Evolutionary conservation across 2,329 filamentous ascomycete genomes (phyloP).

Genomic region (Aspergillus aculeatinus): DNA sequence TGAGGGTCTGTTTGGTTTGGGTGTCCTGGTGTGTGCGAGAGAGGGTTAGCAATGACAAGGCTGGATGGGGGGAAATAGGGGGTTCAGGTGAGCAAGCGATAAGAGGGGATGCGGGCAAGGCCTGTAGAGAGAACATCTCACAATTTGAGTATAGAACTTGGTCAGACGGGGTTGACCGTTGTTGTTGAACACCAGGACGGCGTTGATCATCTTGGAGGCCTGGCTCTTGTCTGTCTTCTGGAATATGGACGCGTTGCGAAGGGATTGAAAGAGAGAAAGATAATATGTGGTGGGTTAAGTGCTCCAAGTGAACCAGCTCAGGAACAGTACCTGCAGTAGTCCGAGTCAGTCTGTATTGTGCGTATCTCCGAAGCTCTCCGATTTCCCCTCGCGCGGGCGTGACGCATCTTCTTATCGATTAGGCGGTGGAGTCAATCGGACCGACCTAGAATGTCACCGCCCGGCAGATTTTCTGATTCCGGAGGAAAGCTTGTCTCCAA

Average conservation of each 20-base stretch:
- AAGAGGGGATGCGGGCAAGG: neutral
- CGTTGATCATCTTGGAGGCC: constrained; percentile 78
- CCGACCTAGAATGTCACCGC: constrained; percentile 1
- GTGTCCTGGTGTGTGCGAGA: constrained; percentile 69
- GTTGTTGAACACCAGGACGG: constrained; percentile 97
- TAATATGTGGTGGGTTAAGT: neutral
- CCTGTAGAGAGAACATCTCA: constrained; percentile 41
- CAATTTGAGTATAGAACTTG: constrained; percentile 98
- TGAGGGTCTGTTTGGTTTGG: constrained; percentile 91
- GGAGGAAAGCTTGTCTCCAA: neutral
- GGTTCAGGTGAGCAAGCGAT: too few relatives aligned
- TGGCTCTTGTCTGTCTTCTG: neutral
- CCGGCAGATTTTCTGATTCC: constrained; percentile 19
- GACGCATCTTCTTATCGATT: constrained; percentile 17
- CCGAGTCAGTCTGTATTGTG: too few relatives aligned
- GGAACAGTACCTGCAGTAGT: neutral
- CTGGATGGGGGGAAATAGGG: too few relatives aligned
- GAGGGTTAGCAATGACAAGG: neutral
- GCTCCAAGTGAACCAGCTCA: neutral
- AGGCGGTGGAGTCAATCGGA: constrained; percentile 16
- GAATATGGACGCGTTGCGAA: too few relatives aligned
- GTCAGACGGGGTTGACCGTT: constrained; percentile 93
- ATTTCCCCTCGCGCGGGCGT: neutral
- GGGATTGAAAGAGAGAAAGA: neutral
- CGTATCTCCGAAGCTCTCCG: neutral